A percentile compares a stretch with the other conserved stretches of the same genome.
These are phyloP conservation scores for Tephrocybe rancida DNA, from an alignment of 768 basidiomycete genomes.

Conservation along the genomic window DNA sequence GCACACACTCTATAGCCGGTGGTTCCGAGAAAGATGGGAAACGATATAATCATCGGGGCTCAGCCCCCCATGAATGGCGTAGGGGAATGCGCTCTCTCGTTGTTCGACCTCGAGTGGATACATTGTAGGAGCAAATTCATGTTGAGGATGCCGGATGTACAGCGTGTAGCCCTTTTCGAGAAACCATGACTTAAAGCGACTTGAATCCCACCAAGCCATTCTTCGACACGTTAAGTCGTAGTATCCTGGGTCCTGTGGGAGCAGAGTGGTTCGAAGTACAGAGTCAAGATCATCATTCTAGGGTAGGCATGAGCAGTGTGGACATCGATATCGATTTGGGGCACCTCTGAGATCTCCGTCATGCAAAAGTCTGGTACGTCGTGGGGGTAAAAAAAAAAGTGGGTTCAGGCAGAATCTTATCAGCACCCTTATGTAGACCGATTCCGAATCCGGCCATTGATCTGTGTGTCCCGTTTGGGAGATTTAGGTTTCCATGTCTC, in stretches of 20 bases:
- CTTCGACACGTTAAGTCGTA: not conserved
- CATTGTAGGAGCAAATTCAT: not conserved
- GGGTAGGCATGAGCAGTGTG: not conserved
- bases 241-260: not conserved
- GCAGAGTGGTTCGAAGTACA: not conserved
- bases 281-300: not conserved
- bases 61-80: not conserved
- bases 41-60: not conserved
- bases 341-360: no score
- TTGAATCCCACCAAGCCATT: constrained; percentile 1
- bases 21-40: not conserved
- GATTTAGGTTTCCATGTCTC: no score
- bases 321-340: no score
- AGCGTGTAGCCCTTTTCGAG: not conserved
- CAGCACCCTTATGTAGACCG: no score
- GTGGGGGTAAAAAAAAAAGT: no score
- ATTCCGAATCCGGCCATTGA: no score
- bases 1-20: not conserved
- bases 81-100: not conserved
- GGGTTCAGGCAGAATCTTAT: no score
- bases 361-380: no score
- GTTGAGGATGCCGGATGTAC: not conserved
- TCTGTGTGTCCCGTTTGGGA: no score
- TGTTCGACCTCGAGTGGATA: not conserved
- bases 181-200: not conserved